Percentiles rank a stretch among this genome's conserved stretches.
Evolutionary conservation across 1,284 basidiomycete genomes (phyloP).

Genomic region (Melampsora occidentalis): DNA sequence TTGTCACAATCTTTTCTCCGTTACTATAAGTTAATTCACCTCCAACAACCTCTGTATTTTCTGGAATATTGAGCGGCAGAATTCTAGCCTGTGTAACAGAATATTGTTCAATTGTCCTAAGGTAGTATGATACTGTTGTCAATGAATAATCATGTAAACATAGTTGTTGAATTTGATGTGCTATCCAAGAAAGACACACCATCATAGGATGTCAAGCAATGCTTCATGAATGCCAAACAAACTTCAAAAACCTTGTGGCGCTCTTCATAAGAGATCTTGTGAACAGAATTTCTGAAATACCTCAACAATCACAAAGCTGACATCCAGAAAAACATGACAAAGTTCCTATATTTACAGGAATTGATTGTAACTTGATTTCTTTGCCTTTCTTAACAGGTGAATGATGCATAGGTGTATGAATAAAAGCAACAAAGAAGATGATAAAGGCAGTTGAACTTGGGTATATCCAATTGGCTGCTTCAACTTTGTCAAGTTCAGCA

Average conservation of each 20-base stretch:
- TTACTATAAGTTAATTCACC: conserved; percentile 72
- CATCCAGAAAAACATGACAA: conserved; percentile 72
- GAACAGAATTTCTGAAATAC: conserved; percentile 63
- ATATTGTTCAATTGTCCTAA: conserved; percentile 84
- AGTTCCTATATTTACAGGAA: conserved; percentile 62
- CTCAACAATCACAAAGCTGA: conserved; percentile 80
- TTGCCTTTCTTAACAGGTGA: conserved; percentile 62
- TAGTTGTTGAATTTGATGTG: conserved; percentile 69
- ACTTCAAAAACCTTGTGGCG: conserved; percentile 82
- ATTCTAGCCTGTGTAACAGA: conserved; percentile 76
- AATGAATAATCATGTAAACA: conserved; percentile 81
- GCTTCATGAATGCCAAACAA: conserved; percentile 54
- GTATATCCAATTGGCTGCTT: conserved; percentile 72
- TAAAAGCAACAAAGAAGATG: conserved; percentile 72
- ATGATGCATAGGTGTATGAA: conserved; percentile 66
- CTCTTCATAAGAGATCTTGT: conserved; percentile 73
- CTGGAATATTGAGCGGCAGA: conserved; percentile 59
- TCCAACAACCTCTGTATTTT: conserved; percentile 55
- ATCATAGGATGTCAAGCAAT: conserved; percentile 38
- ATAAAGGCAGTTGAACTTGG: conserved; percentile 85
- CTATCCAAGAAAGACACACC: conserved; percentile 20
- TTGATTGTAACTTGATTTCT: conserved; percentile 44
- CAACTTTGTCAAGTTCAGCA: conserved; percentile 75
- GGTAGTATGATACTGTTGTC: conserved; percentile 76
- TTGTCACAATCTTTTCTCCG: conserved; percentile 67